Conservation (phyloP, 306 rosid genomes). For the Geum urbanum region DNA sequence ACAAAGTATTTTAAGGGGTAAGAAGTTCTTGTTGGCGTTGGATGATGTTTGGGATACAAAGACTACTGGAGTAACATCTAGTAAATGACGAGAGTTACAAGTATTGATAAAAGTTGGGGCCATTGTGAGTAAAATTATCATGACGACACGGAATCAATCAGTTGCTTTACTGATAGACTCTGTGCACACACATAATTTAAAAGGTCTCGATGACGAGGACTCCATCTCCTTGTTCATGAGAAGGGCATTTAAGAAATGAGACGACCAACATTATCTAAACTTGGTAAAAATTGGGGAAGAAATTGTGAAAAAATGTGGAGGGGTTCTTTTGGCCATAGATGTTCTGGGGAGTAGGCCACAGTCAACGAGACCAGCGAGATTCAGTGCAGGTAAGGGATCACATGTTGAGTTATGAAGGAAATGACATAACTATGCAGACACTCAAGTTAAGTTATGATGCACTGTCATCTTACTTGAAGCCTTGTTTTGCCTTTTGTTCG, state of each 20-base stretch:
- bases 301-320: background rate
- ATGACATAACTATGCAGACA: background rate
- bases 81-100: background rate
- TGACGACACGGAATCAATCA: background rate
- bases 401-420: no score
- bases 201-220: background rate
- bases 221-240: background rate
- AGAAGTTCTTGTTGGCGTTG: background rate
- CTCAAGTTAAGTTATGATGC: background rate
- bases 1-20: background rate
- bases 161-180: background rate
- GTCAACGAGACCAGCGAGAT: background rate
- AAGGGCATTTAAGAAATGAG: background rate
- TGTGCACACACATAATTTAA: background rate
- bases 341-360: background rate
- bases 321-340: background rate
- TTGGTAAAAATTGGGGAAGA: background rate
- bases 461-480: background rate
- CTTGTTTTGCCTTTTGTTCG: background rate
- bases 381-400: background rate
- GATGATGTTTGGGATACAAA: background rate
- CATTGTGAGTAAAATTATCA: background rate
- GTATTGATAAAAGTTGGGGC: background rate
- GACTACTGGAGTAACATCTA: background rate
- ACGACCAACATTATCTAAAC: background rate